These are phyloP conservation scores for Sclerotinia minor DNA, from an alignment of 2,329 filamentous ascomycete genomes.

Conservation along the genomic window DNA sequence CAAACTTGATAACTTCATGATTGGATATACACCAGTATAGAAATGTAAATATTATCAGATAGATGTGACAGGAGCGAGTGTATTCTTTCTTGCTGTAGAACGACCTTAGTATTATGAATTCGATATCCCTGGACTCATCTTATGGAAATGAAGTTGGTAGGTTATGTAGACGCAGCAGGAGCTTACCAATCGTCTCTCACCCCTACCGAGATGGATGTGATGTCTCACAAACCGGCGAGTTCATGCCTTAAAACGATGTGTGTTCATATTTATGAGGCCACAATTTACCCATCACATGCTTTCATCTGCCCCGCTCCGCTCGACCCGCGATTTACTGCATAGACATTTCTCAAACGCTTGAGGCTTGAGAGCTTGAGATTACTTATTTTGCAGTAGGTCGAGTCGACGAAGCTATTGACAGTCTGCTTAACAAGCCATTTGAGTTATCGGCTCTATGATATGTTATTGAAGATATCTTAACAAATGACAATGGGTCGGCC, in stretches of 20 bases:
- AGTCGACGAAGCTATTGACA: neutral
- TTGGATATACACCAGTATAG: neutral
- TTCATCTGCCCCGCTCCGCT: neutral
- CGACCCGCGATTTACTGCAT: constrained; percentile 1
- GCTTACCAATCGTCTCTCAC: constrained; percentile 9
- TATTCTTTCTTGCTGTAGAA: neutral
- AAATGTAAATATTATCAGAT: neutral
- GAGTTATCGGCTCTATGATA: constrained; percentile 1
- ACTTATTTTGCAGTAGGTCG: neutral
- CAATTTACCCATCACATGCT: neutral
- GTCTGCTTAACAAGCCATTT: constrained; percentile 2
- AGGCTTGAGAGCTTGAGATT: neutral
- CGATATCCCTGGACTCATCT: neutral
- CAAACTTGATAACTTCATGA: constrained; percentile 54
- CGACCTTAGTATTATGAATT: neutral
- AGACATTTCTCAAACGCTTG: neutral
- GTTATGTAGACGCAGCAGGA: neutral
- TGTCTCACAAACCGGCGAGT: neutral
- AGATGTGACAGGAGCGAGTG: neutral
- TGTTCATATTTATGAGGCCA: neutral
- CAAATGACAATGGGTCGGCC: constrained; percentile 47
- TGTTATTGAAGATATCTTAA: neutral
- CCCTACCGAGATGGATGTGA: no score
- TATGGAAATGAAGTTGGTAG: no score
- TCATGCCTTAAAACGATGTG: neutral